phyloP scores from a whole-genome alignment of 2,329 filamentous ascomycete genomes.

The Ophiostoma pallidulum region DNA sequence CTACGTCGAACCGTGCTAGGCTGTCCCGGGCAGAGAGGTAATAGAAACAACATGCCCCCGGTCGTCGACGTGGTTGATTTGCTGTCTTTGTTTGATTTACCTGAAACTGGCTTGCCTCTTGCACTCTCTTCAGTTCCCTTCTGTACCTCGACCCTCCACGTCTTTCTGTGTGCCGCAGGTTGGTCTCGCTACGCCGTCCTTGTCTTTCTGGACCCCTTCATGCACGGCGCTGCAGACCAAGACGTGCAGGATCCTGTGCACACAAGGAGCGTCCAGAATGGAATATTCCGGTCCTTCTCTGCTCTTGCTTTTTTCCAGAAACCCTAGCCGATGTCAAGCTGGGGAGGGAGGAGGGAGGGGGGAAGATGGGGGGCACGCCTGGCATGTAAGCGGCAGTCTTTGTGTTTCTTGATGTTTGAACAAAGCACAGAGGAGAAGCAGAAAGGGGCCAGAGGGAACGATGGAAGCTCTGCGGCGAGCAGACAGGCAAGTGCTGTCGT shows the following conservation, averaged over 20 bases:
- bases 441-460: too few relatives aligned
- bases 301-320: not conserved
- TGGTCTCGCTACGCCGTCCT: not conserved
- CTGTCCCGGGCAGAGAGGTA: not conserved
- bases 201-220: not conserved
- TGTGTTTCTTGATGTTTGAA: not conserved
- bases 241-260: not conserved
- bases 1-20: not conserved
- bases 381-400: not conserved
- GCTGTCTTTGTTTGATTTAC: slow-evolving; percentile 1
- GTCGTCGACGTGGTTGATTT: not conserved
- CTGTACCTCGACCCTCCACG: too few relatives aligned
- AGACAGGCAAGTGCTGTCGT: too few relatives aligned
- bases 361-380: not conserved
- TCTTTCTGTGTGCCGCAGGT: too few relatives aligned
- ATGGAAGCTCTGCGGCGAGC: too few relatives aligned
- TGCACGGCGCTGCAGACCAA: not conserved
- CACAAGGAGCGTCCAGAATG: not conserved
- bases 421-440: too few relatives aligned
- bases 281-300: too few relatives aligned
- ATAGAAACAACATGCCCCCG: not conserved
- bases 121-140: not conserved
- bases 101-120: slow-evolving; percentile 1
- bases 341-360: not conserved
- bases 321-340: not conserved